Percentiles rank a stretch among this genome's conserved stretches.
Evolutionary conservation across 73 alveolate species (phyloP).

Genomic region (Durusdinium trenchii): DNA sequence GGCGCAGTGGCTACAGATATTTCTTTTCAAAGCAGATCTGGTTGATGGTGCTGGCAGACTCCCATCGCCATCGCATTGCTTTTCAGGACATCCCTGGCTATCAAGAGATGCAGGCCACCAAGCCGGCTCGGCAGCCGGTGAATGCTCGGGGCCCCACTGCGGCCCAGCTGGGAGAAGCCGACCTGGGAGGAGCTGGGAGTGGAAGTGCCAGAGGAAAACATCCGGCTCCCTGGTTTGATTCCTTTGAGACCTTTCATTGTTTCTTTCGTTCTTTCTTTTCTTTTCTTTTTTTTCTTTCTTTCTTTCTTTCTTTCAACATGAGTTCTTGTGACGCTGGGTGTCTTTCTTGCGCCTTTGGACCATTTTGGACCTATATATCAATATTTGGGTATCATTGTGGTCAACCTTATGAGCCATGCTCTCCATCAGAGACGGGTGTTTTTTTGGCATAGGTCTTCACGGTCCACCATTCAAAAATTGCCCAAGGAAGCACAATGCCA

Average conservation of each 20-base stretch:
- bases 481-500: no score
- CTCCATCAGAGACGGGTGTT: not conserved
- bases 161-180: not conserved
- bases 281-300: no score
- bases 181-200: not conserved
- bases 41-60: not conserved
- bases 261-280: no score
- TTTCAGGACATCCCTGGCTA: constrained; percentile 89
- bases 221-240: no score
- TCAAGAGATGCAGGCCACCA: constrained; percentile 89
- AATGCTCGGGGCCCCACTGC: constrained; percentile 12
- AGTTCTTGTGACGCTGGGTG: no score
- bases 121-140: constrained; percentile 87
- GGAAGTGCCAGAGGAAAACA: not conserved
- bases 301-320: no score
- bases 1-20: no score
- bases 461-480: no score
- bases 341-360: no score
- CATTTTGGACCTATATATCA: no score
- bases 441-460: not conserved
- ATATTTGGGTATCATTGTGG: no score
- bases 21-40: not conserved
- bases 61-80: not conserved
- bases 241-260: no score
- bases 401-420: not conserved